phyloP scores from a whole-genome alignment of 202 grass and related monocot genomes.

The Eragrostis tef region DNA sequence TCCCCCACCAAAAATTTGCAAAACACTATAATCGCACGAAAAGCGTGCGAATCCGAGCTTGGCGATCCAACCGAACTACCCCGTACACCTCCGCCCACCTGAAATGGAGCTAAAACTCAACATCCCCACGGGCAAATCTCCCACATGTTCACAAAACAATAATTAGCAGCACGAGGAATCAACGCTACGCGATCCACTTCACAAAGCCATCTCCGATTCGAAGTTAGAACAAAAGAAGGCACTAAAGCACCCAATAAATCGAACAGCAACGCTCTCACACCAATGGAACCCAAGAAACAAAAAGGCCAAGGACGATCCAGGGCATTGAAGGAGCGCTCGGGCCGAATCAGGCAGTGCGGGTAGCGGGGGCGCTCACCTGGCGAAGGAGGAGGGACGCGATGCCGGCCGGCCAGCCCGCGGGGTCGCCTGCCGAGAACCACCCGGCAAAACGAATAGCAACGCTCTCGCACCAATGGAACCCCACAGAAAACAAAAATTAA shows the following conservation, averaged over 20 bases:
- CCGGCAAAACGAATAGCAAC: background rate
- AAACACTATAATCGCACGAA: background rate
- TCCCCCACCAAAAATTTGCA: background rate
- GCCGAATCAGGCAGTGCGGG: background rate
- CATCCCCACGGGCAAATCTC: background rate
- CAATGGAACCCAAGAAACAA: background rate
- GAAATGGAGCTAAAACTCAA: background rate
- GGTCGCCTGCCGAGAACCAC: background rate
- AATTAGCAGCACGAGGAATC: background rate
- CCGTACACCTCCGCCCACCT: background rate
- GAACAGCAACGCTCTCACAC: background rate
- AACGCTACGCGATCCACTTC: background rate
- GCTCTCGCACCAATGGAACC: background rate
- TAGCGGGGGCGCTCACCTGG: conserved; percentile 14
- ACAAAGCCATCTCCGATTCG: background rate
- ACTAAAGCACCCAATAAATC: background rate
- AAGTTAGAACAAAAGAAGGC: background rate
- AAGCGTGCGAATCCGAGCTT: background rate
- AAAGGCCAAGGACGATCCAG: background rate
- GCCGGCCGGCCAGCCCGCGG: background rate
- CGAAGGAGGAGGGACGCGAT: background rate
- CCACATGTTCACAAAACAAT: background rate
- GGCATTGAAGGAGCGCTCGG: background rate
- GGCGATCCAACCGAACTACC: background rate
- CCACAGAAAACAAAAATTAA: no score